phyloP scores from a whole-genome alignment of 371 early-diverging fungal species.

The Actinomortierella wolfii region DNA sequence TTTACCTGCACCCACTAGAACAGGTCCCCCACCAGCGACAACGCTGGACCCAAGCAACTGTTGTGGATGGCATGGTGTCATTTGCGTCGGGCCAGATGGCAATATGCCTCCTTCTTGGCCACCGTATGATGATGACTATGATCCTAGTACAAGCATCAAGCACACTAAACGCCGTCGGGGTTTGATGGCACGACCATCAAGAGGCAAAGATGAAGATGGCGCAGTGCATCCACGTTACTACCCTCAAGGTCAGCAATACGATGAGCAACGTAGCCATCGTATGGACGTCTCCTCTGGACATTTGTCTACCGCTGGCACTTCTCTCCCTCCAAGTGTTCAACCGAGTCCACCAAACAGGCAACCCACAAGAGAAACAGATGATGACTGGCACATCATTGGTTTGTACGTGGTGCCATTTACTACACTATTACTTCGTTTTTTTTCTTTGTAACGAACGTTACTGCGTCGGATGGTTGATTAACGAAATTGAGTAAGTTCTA shows the following conservation, averaged over 20 bases:
- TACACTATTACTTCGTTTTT: background rate
- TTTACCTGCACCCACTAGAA: too few relatives aligned
- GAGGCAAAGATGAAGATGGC: too few relatives aligned
- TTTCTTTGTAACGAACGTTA: background rate
- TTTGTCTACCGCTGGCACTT: too few relatives aligned
- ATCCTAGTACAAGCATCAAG: background rate
- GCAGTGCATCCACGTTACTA: too few relatives aligned
- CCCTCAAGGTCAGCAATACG: too few relatives aligned
- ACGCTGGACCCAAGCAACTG: constrained; percentile 22
- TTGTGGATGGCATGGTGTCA: constrained; percentile 37
- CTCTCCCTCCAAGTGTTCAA: too few relatives aligned
- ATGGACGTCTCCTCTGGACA: too few relatives aligned
- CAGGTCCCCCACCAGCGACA: background rate
- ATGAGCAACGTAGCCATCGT: too few relatives aligned
- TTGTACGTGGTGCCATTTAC: constrained; percentile 10
- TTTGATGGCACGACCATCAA: too few relatives aligned
- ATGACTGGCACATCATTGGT: constrained; percentile 38
- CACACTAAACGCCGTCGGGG: too few relatives aligned
- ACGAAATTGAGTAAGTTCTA: too few relatives aligned
- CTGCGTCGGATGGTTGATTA: too few relatives aligned
- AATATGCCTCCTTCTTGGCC: constrained; percentile 29
- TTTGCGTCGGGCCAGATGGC: constrained; percentile 39
- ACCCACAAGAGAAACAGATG: background rate
- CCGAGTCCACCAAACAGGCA: background rate
- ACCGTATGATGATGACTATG: constrained; percentile 29